Evolutionary conservation across 306 rosid species (phyloP).

Genomic region (Citrullus mucosospermus): DNA sequence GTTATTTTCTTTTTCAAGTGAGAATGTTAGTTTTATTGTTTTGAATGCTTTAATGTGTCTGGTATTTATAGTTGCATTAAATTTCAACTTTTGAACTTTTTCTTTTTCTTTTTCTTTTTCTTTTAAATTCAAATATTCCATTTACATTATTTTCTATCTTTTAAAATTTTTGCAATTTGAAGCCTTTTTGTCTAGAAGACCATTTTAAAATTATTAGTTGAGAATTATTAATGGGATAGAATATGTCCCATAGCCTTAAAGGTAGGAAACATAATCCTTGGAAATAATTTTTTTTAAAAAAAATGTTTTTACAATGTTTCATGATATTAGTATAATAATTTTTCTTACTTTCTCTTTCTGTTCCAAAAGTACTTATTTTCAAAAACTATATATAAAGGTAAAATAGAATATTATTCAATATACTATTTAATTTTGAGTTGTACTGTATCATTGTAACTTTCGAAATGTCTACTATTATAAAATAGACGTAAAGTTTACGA

Average conservation of each 20-base stretch:
- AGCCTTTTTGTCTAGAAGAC: neutral
- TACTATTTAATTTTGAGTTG: neutral
- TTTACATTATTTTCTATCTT: conserved; percentile 17
- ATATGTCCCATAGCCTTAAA: neutral
- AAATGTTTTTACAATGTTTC: neutral
- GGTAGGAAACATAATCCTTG: neutral
- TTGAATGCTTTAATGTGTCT: neutral
- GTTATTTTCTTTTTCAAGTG: neutral
- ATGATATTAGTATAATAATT: neutral
- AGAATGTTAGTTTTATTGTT: neutral
- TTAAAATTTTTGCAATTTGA: neutral
- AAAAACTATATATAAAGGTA: neutral
- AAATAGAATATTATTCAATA: neutral
- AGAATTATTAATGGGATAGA: neutral
- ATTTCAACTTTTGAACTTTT: neutral
- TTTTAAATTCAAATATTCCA: conserved; percentile 9
- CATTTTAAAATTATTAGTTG: neutral
- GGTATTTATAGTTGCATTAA: conserved; percentile 16
- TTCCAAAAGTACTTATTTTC: neutral
- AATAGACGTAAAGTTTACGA: too few species aligned
- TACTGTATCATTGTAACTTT: neutral
- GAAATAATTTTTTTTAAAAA: neutral
- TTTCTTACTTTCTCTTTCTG: neutral
- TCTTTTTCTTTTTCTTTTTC: neutral
- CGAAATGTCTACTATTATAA: neutral